Evolutionary conservation across 2,329 filamentous ascomycete species (phyloP), one percentile per base, ranked within the genome.

Genomic region (Domatiomyces catenatus): DNA sequence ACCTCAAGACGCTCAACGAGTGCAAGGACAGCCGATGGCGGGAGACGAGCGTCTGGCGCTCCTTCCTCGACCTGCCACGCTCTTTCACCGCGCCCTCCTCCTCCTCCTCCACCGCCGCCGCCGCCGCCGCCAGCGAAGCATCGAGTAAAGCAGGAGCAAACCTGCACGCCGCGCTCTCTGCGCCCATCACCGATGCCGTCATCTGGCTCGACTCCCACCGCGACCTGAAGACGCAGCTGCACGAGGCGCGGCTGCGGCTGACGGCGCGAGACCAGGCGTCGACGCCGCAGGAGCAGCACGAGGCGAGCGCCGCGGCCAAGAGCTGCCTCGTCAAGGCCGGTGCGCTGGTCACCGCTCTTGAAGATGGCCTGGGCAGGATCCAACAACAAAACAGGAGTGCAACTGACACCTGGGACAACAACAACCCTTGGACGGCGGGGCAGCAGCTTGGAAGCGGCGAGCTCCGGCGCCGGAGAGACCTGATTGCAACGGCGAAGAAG

Each of bases 171-270:
- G 50, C 57, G 28, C 58, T 56, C 3, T 60, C 60, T 54, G 61
- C 58, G 7, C 62, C 69, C 0, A 71, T 73, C 48, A 70, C 67
- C 24, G 72, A 74, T 58, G 74, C 73, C n/a, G 74, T 72, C 2
- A 69, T 77, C 22, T 83, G 79, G 79, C 67, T 83, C 15, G 78
- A 81, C 59, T 74, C 74, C 53, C 76, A 79, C 60, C 63, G 73
- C 2, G 75, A 80, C 48, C 68, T 81, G 56, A 82, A 81, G 62
- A 62, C 68, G 6, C 73, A 76, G 51, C 67, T 83, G n/a, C 77
- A 80, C 57, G 73, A 79, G 51, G 76, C 77, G 1, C 63, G 79
- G 7, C 63, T 77, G 18, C 72, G 74, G 58, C 65, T 83, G n/a
- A 79, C 76, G 45, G 68, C 73, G 44, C 65, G 79, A 10, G 79